Evolutionary conservation across 192 early-diverging fungal genomes (phyloP).

Genomic region (Podila clonocystis): DNA sequence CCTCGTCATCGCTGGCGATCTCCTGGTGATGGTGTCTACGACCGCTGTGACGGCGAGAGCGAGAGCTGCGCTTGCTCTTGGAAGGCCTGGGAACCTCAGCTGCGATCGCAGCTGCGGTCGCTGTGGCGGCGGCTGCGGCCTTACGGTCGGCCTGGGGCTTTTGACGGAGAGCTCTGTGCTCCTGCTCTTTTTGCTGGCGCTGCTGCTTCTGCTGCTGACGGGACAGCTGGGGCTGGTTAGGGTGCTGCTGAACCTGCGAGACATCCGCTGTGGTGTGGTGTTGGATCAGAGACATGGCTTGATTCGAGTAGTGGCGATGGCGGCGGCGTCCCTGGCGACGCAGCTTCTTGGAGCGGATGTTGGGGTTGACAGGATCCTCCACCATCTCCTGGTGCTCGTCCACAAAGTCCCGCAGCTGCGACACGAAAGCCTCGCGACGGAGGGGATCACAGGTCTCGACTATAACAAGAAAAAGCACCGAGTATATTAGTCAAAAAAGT

Average conservation of each 20-base stretch:
- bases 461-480: background rate
- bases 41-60: background rate
- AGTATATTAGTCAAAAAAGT: background rate
- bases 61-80: conserved; percentile 5
- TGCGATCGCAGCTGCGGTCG: background rate
- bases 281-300: conserved; percentile 24
- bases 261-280: conserved; percentile 17
- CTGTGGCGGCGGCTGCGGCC: background rate
- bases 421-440: conserved; percentile 33
- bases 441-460: conserved; percentile 49
- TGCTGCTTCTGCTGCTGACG: conserved; percentile 17
- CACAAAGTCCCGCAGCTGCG: conserved; percentile 25
- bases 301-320: conserved; percentile 30
- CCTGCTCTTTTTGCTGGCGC: conserved; percentile 12
- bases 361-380: background rate
- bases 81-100: background rate
- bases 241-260: background rate
- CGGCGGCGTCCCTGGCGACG: conserved; percentile 32
- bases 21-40: conserved; percentile 3
- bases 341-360: conserved; percentile 10
- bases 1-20: background rate
- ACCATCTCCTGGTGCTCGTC: conserved; percentile 10
- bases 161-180: background rate
- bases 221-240: conserved; percentile 9
- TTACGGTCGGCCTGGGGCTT: background rate